phyloP scores from a whole-genome alignment of 805 yeast species.

The Metschnikowia sp. region DNA sequence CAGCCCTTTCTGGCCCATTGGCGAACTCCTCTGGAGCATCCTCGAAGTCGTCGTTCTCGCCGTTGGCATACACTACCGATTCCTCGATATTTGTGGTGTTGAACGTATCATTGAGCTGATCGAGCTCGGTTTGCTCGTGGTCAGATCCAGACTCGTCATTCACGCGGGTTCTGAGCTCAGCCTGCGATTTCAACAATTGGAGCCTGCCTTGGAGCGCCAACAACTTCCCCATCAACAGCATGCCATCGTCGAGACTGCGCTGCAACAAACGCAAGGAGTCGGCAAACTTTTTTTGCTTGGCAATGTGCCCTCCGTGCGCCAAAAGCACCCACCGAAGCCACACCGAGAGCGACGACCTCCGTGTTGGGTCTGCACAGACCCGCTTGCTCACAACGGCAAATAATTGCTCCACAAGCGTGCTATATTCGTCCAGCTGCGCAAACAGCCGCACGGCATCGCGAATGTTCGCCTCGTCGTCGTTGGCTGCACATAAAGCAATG shows the following conservation, averaged over 20 bases:
- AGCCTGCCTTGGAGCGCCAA: constrained; percentile 84
- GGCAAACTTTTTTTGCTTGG: constrained; percentile 49
- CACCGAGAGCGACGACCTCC: constrained; percentile 29
- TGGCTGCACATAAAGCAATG: constrained; percentile 25
- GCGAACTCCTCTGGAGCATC: constrained; percentile 4
- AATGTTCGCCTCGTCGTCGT: constrained; percentile 29
- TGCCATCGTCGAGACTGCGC: constrained; percentile 51
- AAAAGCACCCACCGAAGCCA: constrained; percentile 86
- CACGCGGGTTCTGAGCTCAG: constrained; percentile 51
- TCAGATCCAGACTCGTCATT: constrained; percentile 16
- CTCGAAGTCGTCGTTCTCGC: constrained; percentile 35
- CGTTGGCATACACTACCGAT: constrained; percentile 35
- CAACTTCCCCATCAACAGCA: constrained; percentile 60
- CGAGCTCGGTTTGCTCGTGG: constrained; percentile 16
- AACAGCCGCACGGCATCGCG: constrained; percentile 34
- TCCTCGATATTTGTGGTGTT: constrained; percentile 27
- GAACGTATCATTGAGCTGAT: constrained; percentile 16
- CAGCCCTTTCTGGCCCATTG: not conserved
- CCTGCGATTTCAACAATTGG: constrained; percentile 72
- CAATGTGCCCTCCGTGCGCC: constrained; percentile 62
- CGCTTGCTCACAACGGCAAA: constrained; percentile 27
- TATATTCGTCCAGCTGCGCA: constrained; percentile 31
- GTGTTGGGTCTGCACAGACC: constrained; percentile 29
- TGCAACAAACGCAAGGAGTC: constrained; percentile 57
- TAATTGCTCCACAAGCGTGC: constrained; percentile 19